Percentiles rank a stretch among this genome's conserved stretches.
These are phyloP conservation scores for Calocera cornea DNA, from an alignment of 768 basidiomycete genomes.

Conservation along the genomic window DNA sequence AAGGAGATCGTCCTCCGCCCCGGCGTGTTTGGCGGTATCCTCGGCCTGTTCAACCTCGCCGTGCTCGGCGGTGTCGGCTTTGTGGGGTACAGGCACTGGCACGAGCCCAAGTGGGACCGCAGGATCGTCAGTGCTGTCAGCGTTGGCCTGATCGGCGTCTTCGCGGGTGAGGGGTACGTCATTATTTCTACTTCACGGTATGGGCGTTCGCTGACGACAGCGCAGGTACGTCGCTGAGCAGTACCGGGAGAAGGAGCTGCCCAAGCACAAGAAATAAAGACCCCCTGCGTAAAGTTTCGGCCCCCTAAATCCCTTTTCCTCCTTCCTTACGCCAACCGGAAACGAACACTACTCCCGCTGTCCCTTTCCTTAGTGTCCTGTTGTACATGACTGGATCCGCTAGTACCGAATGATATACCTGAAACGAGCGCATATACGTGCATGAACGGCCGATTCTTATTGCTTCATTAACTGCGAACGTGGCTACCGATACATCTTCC, in stretches of 20 bases:
- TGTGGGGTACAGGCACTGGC: constrained; percentile 51
- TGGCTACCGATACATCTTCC: background rate
- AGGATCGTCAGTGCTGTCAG: constrained; percentile 44
- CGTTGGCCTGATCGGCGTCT: constrained; percentile 45
- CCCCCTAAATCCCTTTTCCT: background rate
- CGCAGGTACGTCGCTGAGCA: constrained; percentile 31
- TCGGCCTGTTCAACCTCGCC: constrained; percentile 52
- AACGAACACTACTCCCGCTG: constrained; percentile 2
- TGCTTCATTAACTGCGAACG: background rate
- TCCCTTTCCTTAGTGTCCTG: background rate
- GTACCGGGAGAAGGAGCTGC: constrained; percentile 27
- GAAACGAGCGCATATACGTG: background rate
- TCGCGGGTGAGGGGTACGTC: constrained; percentile 54
- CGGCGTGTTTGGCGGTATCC: constrained; percentile 48
- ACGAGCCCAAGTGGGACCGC: constrained; percentile 49
- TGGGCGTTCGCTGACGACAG: background rate
- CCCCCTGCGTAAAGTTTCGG: background rate
- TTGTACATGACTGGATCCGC: background rate
- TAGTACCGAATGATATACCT: constrained; percentile 1
- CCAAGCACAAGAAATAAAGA: constrained; percentile 13
- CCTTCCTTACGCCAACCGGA: background rate
- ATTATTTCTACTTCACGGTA: background rate
- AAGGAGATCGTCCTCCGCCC: constrained; percentile 49
- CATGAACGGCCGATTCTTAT: background rate
- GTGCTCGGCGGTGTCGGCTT: constrained; percentile 52